These are phyloP conservation scores for Kipferlia bialata DNA, from an alignment of 78 protist genomes.

Conservation along the genomic window DNA sequence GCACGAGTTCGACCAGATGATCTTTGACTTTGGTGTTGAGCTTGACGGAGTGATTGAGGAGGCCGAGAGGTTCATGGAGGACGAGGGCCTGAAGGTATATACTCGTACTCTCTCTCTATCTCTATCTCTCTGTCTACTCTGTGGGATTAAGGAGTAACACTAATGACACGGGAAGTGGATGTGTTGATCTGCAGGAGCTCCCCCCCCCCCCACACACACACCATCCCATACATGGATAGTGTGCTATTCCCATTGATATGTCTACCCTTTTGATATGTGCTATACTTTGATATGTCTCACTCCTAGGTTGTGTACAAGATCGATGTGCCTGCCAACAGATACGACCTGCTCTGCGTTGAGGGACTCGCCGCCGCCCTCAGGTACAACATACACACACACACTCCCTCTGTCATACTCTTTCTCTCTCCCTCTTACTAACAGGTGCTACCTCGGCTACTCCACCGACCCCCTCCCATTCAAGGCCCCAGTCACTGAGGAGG, in stretches of 20 bases:
- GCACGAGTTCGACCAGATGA: slow-evolving; percentile 67
- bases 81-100: neutral
- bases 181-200: slow-evolving; percentile 12
- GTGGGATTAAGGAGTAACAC: neutral
- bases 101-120: neutral
- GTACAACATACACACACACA: slow-evolving; percentile 41
- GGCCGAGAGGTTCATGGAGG: neutral
- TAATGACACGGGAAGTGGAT: slow-evolving; percentile 31
- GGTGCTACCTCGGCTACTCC: neutral
- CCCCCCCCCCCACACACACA: neutral
- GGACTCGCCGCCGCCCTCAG: slow-evolving; percentile 76
- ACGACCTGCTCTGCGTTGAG: slow-evolving; percentile 85
- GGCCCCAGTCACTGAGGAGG: too few relatives aligned
- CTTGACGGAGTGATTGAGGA: slow-evolving; percentile 88
- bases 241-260: too few relatives aligned
- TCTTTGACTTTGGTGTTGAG: slow-evolving; percentile 91
- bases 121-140: neutral
- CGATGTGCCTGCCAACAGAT: slow-evolving; percentile 89
- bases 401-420: neutral
- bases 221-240: slow-evolving; percentile 16
- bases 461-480: too few relatives aligned
- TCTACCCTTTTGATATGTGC: too few relatives aligned
- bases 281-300: too few relatives aligned
- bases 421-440: neutral
- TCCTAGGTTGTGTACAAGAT: too few relatives aligned